phyloP scores from a whole-genome alignment of 1,284 basidiomycete genomes.

The Rhodotorula mucilaginosa region DNA sequence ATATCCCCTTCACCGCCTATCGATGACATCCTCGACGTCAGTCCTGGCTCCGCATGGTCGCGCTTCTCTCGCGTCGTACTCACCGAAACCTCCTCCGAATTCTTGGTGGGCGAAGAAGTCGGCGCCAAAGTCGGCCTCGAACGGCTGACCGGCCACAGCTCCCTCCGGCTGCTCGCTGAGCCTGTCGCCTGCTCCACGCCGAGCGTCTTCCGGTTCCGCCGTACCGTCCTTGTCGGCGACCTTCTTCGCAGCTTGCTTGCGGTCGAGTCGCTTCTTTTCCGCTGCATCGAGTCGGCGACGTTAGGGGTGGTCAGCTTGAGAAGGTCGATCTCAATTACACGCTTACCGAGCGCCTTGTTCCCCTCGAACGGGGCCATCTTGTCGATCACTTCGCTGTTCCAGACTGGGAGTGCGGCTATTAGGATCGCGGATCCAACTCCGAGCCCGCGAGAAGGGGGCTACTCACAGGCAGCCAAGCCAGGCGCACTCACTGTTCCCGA shows the following conservation, averaged over 20 bases:
- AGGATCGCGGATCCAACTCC: too few relatives aligned
- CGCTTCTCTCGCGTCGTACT: background rate
- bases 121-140: background rate
- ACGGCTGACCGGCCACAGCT: background rate
- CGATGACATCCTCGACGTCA: too few relatives aligned
- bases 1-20: background rate
- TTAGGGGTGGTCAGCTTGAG: background rate
- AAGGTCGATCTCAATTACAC: background rate
- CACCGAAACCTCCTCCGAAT: conserved; percentile 30
- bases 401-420: conserved; percentile 12
- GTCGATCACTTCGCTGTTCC: conserved; percentile 7
- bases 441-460: background rate
- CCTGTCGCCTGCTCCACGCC: background rate
- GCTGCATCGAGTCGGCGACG: background rate
- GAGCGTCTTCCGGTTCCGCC: background rate
- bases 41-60: background rate
- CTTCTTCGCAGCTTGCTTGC: background rate
- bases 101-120: conserved; percentile 17
- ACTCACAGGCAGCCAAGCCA: conserved; percentile 9
- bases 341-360: conserved; percentile 15
- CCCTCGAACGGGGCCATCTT: conserved; percentile 18
- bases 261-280: conserved; percentile 19
- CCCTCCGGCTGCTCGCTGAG: conserved; percentile 4
- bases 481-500: conserved; percentile 9
- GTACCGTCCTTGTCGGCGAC: background rate